Evolutionary conservation across 805 yeast species (phyloP).

Genomic region (Vanderwaltozyma polyspora): DNA sequence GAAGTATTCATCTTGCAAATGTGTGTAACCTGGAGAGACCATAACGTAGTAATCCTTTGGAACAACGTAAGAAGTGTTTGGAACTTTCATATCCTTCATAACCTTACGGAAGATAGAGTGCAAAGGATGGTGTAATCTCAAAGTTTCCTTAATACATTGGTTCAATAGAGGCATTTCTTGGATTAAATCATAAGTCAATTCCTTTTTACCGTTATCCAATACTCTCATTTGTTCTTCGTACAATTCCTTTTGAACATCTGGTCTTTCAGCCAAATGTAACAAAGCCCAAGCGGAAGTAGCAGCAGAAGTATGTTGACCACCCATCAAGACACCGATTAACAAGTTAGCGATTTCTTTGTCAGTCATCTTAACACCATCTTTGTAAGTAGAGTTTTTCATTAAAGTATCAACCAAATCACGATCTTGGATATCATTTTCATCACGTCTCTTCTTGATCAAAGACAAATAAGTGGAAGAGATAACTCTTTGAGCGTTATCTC

Average conservation of each 20-base stretch:
- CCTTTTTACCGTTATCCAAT: constrained; percentile 43
- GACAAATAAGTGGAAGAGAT: constrained; percentile 74
- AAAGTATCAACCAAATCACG: constrained; percentile 85
- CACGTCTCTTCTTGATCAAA: constrained; percentile 64
- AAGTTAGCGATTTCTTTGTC: constrained; percentile 91
- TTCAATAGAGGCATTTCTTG: constrained; percentile 73
- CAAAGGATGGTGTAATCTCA: constrained; percentile 92
- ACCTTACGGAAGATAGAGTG: constrained; percentile 95
- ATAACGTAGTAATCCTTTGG: constrained; percentile 85
- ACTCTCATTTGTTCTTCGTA: constrained; percentile 62
- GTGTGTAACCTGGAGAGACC: constrained; percentile 89
- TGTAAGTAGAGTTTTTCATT: constrained; percentile 73
- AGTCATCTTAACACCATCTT: constrained; percentile 89
- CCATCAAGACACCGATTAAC: constrained; percentile 93
- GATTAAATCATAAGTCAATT: constrained; percentile 69
- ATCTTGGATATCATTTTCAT: constrained; percentile 62
- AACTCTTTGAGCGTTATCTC: constrained; percentile 80
- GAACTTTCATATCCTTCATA: constrained; percentile 62
- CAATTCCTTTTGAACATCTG: constrained; percentile 73
- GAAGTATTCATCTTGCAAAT: constrained; percentile 66
- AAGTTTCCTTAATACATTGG: constrained; percentile 80
- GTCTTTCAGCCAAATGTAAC: constrained; percentile 80
- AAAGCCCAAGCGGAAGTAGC: constrained; percentile 93
- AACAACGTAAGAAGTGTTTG: constrained; percentile 66
- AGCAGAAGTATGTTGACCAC: constrained; percentile 97